Base-by-base conservation (phyloP, 176 grass and related monocot genomes). In the Eleusine coracana region DNA sequence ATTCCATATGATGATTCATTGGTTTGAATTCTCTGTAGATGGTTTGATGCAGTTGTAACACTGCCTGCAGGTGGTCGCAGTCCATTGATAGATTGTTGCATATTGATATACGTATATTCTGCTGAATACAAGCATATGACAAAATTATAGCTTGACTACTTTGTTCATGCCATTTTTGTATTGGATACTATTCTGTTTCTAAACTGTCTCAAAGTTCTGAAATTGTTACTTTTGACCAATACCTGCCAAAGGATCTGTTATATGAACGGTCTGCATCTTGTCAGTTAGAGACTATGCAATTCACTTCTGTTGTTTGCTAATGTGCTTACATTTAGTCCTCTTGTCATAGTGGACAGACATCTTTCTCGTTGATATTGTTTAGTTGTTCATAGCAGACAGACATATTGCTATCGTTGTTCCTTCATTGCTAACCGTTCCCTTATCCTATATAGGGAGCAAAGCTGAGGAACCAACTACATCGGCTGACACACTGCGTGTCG, bases 391-490 rank as follows among this genome's bases (percentile, higher is more conserved):
- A 46, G 2, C 2, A 14, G 49, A 51, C 5, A 16, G 14, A 14
- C 49, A 51, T 51, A 21, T 20, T 49, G 17, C 61, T 3, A 27
- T 56, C n/a, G 21, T 5, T 38, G 28, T 20, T 76, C 25, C 15
- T 6, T 38, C n/a, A 34, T 52, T 62, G n/a, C 46, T 74, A 34
- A 75, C 21, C 12, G 5, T 38, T 70, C 46, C 28, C 1, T 66
- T 55, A 50, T 51, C 14, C 49, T 51, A 51, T 51, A 14, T n/a
- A 97, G 95, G 95, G 56, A 97, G 87, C 76, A 97, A 97, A 84
- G 80, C 81, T 51, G 92, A 97, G 18, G 92, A 97, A 80, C 71
- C 91, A 70, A 89, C 71, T 34, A 34, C 31, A 34, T 34, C 31
- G 75, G 89, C 86, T 37, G 94, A 97, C n/a, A 74, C 82, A 39